Conservation (phyloP, 2,329 filamentous ascomycete genomes). For the Fusarium cyanostomum region DNA sequence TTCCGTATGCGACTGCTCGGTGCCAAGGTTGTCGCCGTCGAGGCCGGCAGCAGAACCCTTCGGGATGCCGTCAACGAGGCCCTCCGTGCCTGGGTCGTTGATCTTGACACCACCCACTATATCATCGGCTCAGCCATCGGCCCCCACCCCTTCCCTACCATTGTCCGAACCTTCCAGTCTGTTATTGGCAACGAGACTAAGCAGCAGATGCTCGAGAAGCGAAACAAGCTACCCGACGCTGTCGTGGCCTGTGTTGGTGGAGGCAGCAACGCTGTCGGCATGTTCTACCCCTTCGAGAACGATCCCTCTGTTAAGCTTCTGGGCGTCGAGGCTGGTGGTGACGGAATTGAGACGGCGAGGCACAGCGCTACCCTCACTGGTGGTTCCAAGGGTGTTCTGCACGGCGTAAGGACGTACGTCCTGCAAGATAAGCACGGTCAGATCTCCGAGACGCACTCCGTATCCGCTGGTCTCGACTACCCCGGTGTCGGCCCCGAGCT, state of each 20-base stretch:
- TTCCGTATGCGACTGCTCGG: slow-evolving; percentile 98
- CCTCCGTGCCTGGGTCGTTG: slow-evolving; percentile 90
- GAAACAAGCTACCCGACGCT: slow-evolving; percentile 91
- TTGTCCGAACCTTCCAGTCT: slow-evolving; percentile 96
- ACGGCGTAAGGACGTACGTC: slow-evolving; percentile 95
- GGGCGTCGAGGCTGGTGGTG: slow-evolving; percentile 94
- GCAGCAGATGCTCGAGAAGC: slow-evolving; percentile 84
- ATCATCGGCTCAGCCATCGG: slow-evolving; percentile 98
- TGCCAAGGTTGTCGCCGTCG: slow-evolving; percentile 90
- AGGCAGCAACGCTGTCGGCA: slow-evolving; percentile 93
- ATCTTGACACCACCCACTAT: slow-evolving; percentile 95
- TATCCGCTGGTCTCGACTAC: slow-evolving; percentile 96
- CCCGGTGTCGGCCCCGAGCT: slow-evolving; percentile 96
- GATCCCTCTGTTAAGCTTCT: slow-evolving; percentile 87
- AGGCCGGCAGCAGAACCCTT: slow-evolving; percentile 85
- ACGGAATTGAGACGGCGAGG: slow-evolving; percentile 84
- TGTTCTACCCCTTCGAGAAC: slow-evolving; percentile 96
- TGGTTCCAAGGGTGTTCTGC: slow-evolving; percentile 90
- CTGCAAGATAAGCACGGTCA: slow-evolving; percentile 93
- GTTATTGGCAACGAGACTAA: slow-evolving; percentile 97
- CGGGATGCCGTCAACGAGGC: slow-evolving; percentile 96
- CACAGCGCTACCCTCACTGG: slow-evolving; percentile 90
- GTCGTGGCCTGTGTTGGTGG: slow-evolving; percentile 97
- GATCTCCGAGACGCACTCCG: slow-evolving; percentile 93
- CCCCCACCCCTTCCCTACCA: slow-evolving; percentile 96